A percentile compares a stretch with the other conserved stretches of the same genome.
Evolutionary conservation across 805 yeast species (phyloP).

Genomic region (Pichia membranifaciens): DNA sequence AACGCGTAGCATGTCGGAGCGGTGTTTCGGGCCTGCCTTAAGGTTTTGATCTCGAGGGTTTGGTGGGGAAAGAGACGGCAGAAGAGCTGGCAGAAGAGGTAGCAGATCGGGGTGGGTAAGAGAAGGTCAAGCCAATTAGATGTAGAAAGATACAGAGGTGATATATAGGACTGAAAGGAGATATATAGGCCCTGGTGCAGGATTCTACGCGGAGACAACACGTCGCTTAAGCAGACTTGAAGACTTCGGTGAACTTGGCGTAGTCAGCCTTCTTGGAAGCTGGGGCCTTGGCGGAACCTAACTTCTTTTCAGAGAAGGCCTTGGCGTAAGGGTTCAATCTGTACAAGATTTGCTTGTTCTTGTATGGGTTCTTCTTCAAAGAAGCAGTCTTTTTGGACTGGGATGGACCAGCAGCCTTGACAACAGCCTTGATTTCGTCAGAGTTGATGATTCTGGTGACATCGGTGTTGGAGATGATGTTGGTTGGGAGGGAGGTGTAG

Average conservation of each 20-base stretch:
- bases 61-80: too few relatives aligned
- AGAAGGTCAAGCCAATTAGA: background rate
- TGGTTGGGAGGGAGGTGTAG: conserved; percentile 95
- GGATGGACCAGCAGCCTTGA: conserved; percentile 93
- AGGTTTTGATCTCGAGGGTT: too few relatives aligned
- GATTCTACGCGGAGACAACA: background rate
- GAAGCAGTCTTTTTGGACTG: conserved; percentile 91
- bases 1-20: too few relatives aligned
- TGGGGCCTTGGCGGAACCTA: conserved; percentile 70
- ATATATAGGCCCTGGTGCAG: background rate
- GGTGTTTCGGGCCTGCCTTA: too few relatives aligned
- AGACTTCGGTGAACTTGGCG: conserved; percentile 62
- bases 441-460: conserved; percentile 97
- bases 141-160: background rate
- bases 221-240: conserved; percentile 50
- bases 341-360: conserved; percentile 97
- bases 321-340: conserved; percentile 99
- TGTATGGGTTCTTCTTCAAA: conserved; percentile 98
- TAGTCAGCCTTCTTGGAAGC: conserved; percentile 57
- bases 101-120: too few relatives aligned
- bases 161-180: background rate
- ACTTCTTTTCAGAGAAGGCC: conserved; percentile 88
- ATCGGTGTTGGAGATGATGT: conserved; percentile 94
- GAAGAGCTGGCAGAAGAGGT: too few relatives aligned
- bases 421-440: conserved; percentile 96